Percentiles rank a stretch among this genome's conserved stretches.
Conservation (phyloP, 2,329 filamentous ascomycete species). For the Aspergillus jensenii region DNA sequence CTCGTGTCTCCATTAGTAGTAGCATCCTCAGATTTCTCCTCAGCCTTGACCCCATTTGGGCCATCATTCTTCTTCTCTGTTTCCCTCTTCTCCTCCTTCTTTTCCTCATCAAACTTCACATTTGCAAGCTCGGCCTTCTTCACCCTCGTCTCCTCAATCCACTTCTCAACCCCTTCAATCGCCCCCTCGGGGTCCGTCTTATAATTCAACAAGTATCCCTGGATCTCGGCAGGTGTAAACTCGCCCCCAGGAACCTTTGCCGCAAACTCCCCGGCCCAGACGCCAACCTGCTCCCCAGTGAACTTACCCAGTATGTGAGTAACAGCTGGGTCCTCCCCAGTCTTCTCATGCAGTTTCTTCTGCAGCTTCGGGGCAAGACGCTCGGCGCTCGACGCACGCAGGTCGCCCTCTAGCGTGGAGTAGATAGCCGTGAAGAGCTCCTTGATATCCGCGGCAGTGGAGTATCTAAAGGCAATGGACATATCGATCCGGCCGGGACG, state of each 20-base stretch:
- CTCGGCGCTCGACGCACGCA: constrained; percentile 10
- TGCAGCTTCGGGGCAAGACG: background rate
- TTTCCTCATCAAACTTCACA: background rate
- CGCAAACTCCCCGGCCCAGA: constrained; percentile 33
- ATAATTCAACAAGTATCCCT: constrained; percentile 40
- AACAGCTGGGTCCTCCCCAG: background rate
- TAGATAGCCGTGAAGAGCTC: constrained; percentile 44
- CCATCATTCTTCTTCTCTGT: background rate
- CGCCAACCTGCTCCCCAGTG: constrained; percentile 20
- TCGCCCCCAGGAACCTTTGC: constrained; percentile 31
- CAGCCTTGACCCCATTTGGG: background rate
- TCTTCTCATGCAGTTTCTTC: background rate
- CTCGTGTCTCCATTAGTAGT: background rate
- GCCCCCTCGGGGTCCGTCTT: constrained; percentile 34
- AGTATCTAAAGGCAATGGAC: constrained; percentile 57
- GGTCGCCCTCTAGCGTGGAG: constrained; percentile 30
- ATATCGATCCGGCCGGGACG: constrained; percentile 68
- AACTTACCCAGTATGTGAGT: background rate
- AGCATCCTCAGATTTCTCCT: background rate
- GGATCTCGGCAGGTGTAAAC: constrained; percentile 43
- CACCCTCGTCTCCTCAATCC: constrained; percentile 28
- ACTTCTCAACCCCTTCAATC: constrained; percentile 29
- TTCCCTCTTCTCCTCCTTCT: background rate
- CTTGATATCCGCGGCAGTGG: constrained; percentile 35
- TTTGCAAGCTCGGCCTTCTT: constrained; percentile 24